phyloP scores from a whole-genome alignment of 2,329 filamentous ascomycete genomes.

The Calonectria crousiana region DNA sequence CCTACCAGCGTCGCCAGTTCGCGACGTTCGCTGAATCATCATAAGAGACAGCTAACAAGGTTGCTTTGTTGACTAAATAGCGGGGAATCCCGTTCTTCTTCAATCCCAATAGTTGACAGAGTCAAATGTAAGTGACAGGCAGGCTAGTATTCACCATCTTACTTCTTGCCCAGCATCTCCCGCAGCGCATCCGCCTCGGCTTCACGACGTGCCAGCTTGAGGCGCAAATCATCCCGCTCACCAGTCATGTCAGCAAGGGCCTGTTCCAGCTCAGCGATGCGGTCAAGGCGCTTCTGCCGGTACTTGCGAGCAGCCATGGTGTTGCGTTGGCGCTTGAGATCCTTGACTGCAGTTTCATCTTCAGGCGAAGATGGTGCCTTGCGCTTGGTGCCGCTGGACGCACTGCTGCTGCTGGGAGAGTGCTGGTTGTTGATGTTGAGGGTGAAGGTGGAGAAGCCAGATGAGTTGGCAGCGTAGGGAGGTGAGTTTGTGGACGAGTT shows the following conservation, averaged over 20 bases:
- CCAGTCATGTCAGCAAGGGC: slow-evolving; percentile 68
- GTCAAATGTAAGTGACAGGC: background rate
- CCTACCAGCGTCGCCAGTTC: background rate
- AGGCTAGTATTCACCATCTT: background rate
- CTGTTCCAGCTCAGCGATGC: slow-evolving; percentile 71
- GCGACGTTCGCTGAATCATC: slow-evolving; percentile 2
- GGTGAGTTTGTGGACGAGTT: slow-evolving; percentile 32
- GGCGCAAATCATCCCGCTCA: slow-evolving; percentile 73
- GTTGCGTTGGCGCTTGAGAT: slow-evolving; percentile 74
- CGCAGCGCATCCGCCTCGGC: slow-evolving; percentile 73
- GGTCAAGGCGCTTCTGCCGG: slow-evolving; percentile 77
- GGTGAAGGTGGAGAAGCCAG: slow-evolving; percentile 29
- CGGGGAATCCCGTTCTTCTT: slow-evolving; percentile 9
- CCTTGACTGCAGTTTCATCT: slow-evolving; percentile 42
- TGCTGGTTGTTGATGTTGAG: slow-evolving; percentile 32
- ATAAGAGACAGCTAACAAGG: slow-evolving; percentile 10
- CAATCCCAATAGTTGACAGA: slow-evolving; percentile 17
- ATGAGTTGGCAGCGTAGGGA: slow-evolving; percentile 40
- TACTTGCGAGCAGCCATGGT: slow-evolving; percentile 79
- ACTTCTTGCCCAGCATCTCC: slow-evolving; percentile 57
- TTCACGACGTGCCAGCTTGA: slow-evolving; percentile 73
- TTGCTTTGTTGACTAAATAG: slow-evolving; percentile 11
- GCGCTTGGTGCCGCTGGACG: slow-evolving; percentile 31
- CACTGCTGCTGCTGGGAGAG: slow-evolving; percentile 18
- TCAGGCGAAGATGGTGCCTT: slow-evolving; percentile 36